These are phyloP conservation scores for Debaryomyces fabryi DNA, from an alignment of 1,139 yeast species.

Conservation along the genomic window DNA sequence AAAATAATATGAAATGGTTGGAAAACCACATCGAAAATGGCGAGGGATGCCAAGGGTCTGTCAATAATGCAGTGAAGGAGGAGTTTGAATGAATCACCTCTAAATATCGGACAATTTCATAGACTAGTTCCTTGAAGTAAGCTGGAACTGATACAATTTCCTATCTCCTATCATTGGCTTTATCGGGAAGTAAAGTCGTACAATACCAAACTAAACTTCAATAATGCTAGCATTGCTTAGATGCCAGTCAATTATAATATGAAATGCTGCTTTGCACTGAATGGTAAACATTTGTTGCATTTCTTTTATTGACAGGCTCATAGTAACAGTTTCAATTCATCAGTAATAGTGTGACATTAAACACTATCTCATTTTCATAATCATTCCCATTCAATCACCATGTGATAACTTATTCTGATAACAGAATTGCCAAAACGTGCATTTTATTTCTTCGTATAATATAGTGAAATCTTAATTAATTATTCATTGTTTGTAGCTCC, in stretches of 20 bases:
- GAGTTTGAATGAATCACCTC: background rate
- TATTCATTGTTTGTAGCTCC: background rate
- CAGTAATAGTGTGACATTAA: background rate
- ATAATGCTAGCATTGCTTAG: background rate
- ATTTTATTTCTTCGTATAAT: slow-evolving; percentile 1
- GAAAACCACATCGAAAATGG: slow-evolving; percentile 48
- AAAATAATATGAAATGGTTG: slow-evolving; percentile 52
- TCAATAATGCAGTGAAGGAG: slow-evolving; percentile 12
- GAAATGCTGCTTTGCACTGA: background rate
- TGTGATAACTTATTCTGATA: background rate
- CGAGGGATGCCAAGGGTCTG: slow-evolving; percentile 49
- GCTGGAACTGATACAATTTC: background rate
- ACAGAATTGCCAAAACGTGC: background rate
- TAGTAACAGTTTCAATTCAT: background rate
- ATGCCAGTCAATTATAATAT: background rate
- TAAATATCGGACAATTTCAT: background rate
- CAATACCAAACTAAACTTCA: background rate
- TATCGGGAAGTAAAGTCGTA: background rate
- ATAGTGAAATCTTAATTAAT: background rate
- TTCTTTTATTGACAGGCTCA: background rate
- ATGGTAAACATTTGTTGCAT: background rate
- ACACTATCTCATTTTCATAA: background rate
- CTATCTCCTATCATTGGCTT: background rate
- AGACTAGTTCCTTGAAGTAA: background rate
- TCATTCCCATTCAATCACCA: background rate